Evolutionary conservation across 805 yeast species (phyloP), one percentile per base, ranked within the genome.

Genomic region (Candida odintsovae): DNA sequence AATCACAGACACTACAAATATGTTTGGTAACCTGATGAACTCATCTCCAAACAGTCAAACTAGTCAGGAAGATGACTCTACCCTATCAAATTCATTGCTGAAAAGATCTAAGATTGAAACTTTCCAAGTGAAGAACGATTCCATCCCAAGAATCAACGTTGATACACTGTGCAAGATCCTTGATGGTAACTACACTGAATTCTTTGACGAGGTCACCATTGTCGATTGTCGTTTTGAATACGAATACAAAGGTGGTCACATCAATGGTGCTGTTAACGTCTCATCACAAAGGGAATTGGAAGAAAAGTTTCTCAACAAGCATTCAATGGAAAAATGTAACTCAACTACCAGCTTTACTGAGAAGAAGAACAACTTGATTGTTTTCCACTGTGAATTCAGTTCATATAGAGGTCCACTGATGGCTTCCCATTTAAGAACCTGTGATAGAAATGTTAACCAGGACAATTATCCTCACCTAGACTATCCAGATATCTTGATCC

Each of bases 321-420:
- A 38, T 20, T 23, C 29, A 38, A 18, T 8, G 22, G n/a, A 21
- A 10, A 38, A 38, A 20, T 18, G 42, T 16, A 37, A 12, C 40
- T 42, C 42, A 29, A 44, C 22, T 38, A 38, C 28, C 15, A 25
- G 18, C 54, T 64, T 53, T 38, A 41, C 49, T 36, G 49, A 51
- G 25, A 54, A 56, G 20, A 59, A 55, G 37, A 72, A 69, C 18
- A 72, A 71, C 19, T 68, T 94, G 46, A 63, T 92, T 7, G 73
- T 94, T 11, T 92, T 94, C 70, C 97, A 94, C 66, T 94, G 99
- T 67, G 99, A 94, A 66, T 92, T 89, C 63, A 84, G 95, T 35
- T 80, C 95, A 6, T 88, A 84, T 61, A 74, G 99, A 49, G 96
- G 98, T n/a, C 99, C 99, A 5, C 70, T 84, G 41, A 80, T 94